Evolutionary conservation across 164 flowering plant genomes (phyloP).

Genomic region (Aristolochia fimbriata): DNA sequence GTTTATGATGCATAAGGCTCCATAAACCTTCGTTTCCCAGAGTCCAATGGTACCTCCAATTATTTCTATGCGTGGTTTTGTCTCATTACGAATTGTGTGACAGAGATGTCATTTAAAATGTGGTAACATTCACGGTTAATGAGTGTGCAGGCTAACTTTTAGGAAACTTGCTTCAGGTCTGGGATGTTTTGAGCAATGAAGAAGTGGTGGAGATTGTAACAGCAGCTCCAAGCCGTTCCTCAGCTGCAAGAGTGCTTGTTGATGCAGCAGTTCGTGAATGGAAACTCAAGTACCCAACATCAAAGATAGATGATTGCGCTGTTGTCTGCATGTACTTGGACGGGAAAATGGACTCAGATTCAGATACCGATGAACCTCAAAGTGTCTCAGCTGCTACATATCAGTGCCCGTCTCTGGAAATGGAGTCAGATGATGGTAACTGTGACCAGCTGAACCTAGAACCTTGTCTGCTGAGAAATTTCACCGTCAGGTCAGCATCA

Average conservation of each 20-base stretch:
- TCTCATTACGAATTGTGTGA: too few species aligned
- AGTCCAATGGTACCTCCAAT: too few species aligned
- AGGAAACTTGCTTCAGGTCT: conserved; percentile 40
- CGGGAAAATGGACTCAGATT: conserved; percentile 75
- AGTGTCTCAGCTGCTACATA: conserved; percentile 49
- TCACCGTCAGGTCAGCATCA: conserved; percentile 50
- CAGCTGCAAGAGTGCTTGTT: conserved; percentile 70
- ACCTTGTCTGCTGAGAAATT: conserved; percentile 61
- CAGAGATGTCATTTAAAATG: not conserved
- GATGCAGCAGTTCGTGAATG: conserved; percentile 80
- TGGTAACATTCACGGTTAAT: not conserved
- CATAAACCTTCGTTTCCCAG: too few species aligned
- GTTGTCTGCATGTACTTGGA: conserved; percentile 77
- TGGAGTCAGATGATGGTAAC: conserved; percentile 57
- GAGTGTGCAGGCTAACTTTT: not conserved
- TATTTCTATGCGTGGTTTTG: too few species aligned
- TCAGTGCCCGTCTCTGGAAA: conserved; percentile 46
- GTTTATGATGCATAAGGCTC: too few species aligned
- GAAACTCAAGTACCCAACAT: conserved; percentile 84
- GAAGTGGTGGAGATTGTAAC: conserved; percentile 83
- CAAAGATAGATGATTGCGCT: conserved; percentile 96
- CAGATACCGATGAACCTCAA: conserved; percentile 56
- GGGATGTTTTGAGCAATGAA: conserved; percentile 92
- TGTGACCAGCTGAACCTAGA: conserved; percentile 34
- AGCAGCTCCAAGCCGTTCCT: conserved; percentile 52